Evolutionary conservation across 805 yeast species (phyloP).

Genomic region (Zygotorulaspora chibaensis): DNA sequence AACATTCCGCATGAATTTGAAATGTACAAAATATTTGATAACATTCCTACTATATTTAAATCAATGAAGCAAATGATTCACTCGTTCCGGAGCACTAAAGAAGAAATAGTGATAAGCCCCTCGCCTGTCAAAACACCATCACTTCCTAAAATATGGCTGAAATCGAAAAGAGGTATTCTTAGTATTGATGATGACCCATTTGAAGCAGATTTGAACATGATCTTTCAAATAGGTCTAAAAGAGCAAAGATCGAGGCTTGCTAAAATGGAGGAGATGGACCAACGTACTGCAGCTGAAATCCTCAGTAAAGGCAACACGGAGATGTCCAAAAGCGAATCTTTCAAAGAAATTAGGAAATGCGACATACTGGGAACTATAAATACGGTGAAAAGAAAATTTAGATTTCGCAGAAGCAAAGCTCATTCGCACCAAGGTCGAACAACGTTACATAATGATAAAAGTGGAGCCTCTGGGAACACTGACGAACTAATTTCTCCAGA

Average conservation of each 20-base stretch:
- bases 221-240: constrained; percentile 59
- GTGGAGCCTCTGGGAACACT: background rate
- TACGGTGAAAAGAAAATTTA: constrained; percentile 8
- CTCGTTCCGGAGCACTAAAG: constrained; percentile 43
- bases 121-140: constrained; percentile 37
- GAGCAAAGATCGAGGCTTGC: constrained; percentile 62
- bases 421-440: background rate
- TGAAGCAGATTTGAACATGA: constrained; percentile 64
- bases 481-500: constrained; percentile 12
- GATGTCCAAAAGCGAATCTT: constrained; percentile 1
- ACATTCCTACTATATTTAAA: constrained; percentile 62
- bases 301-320: constrained; percentile 3
- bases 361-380: constrained; percentile 8
- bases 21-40: constrained; percentile 76
- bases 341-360: constrained; percentile 3
- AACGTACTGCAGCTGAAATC: constrained; percentile 17
- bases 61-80: constrained; percentile 56
- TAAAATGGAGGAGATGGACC: constrained; percentile 43
- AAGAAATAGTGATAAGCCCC: constrained; percentile 39
- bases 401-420: constrained; percentile 3
- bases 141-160: constrained; percentile 56
- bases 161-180: constrained; percentile 53
- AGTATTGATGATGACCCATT: constrained; percentile 86
- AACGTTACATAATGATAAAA: background rate
- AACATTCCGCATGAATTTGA: constrained; percentile 70